phyloP scores from a whole-genome alignment of 2,329 filamentous ascomycete species.

The Knufia petricola region DNA sequence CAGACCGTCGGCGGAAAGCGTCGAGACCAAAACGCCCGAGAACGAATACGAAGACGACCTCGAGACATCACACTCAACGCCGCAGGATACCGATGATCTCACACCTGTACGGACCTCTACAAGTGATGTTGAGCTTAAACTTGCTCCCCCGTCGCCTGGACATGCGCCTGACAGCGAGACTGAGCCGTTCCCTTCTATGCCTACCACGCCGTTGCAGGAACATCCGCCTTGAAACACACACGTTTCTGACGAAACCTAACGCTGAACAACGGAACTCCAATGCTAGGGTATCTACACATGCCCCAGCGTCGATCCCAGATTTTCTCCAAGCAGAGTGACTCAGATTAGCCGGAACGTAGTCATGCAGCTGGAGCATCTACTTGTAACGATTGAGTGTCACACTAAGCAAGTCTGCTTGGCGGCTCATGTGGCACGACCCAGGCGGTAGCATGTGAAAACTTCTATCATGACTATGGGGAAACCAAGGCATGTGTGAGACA shows the following conservation, averaged over 20 bases:
- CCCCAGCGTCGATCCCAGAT: too few species aligned
- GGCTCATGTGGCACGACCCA: too few species aligned
- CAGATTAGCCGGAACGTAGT: too few species aligned
- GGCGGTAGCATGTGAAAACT: too few species aligned
- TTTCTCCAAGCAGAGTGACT: too few species aligned
- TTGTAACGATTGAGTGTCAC: too few species aligned
- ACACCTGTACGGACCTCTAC: background rate
- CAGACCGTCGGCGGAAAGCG: background rate
- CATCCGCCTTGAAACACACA: background rate
- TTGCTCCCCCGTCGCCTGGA: background rate
- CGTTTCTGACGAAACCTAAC: background rate
- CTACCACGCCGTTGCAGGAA: constrained; percentile 2
- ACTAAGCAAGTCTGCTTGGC: too few species aligned
- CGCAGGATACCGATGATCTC: background rate
- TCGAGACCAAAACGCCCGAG: background rate
- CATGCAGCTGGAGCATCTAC: too few species aligned
- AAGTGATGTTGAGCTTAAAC: background rate
- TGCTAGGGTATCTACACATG: too few species aligned
- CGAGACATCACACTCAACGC: background rate
- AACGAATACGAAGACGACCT: background rate
- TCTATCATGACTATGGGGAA: too few species aligned
- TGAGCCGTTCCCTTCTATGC: constrained; percentile 7
- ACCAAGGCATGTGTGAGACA: too few species aligned
- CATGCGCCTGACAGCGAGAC: constrained; percentile 5
- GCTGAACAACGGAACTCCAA: too few species aligned